phyloP scores from a whole-genome alignment of 2,329 filamentous ascomycete species.

The Fusarium sp. region DNA sequence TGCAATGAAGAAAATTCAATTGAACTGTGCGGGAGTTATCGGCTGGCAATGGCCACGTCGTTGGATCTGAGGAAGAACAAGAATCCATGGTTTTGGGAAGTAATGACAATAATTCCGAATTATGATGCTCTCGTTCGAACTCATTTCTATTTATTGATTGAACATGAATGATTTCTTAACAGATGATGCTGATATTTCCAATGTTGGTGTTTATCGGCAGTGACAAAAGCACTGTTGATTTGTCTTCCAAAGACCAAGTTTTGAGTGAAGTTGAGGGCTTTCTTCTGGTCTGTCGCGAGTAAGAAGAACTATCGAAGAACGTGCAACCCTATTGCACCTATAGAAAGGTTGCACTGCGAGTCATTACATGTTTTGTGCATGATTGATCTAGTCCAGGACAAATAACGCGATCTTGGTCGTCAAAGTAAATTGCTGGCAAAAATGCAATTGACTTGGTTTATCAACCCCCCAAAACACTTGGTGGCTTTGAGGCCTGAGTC shows the following conservation, averaged over 20 bases:
- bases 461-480: background rate
- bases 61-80: background rate
- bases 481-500: background rate
- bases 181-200: background rate
- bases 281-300: background rate
- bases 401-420: background rate
- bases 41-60: background rate
- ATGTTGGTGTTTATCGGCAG: background rate
- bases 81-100: background rate
- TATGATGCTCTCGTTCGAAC: background rate
- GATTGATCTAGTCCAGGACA: background rate
- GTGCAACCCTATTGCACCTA: background rate
- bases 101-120: background rate
- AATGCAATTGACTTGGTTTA: background rate
- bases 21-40: slow-evolving; percentile 23
- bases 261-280: background rate
- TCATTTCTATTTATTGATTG: background rate
- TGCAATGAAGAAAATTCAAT: background rate
- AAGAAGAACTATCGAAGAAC: background rate
- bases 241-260: background rate
- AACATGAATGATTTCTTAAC: background rate
- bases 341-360: background rate
- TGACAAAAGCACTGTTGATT: background rate
- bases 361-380: background rate
- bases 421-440: background rate